phyloP scores from a whole-genome alignment of 305 asterid genomes.

The Salvia sclarea region DNA sequence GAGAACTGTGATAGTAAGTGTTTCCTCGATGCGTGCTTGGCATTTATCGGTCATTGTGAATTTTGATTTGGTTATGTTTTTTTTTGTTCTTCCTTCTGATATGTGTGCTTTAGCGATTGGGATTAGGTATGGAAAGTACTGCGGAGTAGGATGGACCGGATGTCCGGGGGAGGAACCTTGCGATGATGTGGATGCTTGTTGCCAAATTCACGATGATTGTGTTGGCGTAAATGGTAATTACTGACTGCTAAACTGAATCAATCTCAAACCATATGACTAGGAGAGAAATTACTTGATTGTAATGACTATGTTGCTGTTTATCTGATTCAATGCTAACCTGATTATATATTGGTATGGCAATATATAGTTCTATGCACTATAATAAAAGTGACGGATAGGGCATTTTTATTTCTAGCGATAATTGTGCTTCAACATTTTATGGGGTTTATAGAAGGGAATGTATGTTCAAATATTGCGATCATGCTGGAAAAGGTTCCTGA shows the following conservation, averaged over 20 bases:
- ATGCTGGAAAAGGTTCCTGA: conserved; percentile 12
- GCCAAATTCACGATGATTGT: conserved; percentile 87
- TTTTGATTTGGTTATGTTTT: background rate
- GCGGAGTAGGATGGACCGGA: conserved; percentile 95
- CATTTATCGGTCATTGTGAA: background rate
- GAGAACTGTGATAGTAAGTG: conserved; percentile 66
- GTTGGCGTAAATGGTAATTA: conserved; percentile 65
- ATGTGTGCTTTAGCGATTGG: conserved; percentile 52
- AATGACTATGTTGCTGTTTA: conserved; percentile 4
- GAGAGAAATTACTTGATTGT: background rate
- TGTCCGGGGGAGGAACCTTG: conserved; percentile 96
- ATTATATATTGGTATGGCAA: conserved; percentile 4
- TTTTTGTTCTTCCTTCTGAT: background rate
- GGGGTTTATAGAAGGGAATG: conserved; percentile 2
- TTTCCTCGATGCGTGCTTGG: background rate
- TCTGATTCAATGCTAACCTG: conserved; percentile 5
- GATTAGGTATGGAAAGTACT: conserved; percentile 86
- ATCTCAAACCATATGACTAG: background rate
- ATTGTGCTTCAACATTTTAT: background rate
- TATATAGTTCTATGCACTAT: background rate
- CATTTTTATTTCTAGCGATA: background rate
- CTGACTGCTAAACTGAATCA: conserved; percentile 7
- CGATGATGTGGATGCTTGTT: conserved; percentile 93
- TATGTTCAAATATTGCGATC: background rate
- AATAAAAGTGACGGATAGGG: background rate